A percentile compares a stretch with the other conserved stretches of the same genome.
Evolutionary conservation across 768 basidiomycete genomes (phyloP).

Genomic region (Suillus occidentalis): DNA sequence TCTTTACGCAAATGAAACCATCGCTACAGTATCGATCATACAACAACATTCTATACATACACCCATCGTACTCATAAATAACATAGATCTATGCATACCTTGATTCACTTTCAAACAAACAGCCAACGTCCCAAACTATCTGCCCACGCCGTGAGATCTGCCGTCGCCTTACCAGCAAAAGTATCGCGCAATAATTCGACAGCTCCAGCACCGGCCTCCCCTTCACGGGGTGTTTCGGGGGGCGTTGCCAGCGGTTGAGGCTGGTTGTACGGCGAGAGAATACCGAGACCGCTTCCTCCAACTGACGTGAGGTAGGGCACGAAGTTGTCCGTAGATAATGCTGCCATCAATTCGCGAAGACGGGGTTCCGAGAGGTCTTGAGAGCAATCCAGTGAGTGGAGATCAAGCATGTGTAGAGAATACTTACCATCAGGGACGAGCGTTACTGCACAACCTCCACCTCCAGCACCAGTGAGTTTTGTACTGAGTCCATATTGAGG

Average conservation of each 20-base stretch:
- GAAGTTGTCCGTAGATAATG: slow-evolving; percentile 56
- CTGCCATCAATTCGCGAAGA: slow-evolving; percentile 57
- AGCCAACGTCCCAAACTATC: slow-evolving; percentile 38
- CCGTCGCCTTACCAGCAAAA: slow-evolving; percentile 28
- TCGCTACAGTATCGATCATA: neutral
- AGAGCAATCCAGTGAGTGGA: neutral
- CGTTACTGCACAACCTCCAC: slow-evolving; percentile 97
- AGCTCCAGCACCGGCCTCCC: neutral
- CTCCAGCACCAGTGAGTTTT: slow-evolving; percentile 97
- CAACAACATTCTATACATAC: neutral
- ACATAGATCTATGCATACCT: neutral
- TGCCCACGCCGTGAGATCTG: slow-evolving; percentile 37
- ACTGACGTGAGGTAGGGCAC: slow-evolving; percentile 89
- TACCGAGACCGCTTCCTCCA: slow-evolving; percentile 90
- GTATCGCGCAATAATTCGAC: slow-evolving; percentile 14
- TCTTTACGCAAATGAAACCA: neutral
- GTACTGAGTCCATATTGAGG: slow-evolving; percentile 73
- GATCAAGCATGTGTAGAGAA: neutral
- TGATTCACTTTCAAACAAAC: slow-evolving; percentile 31
- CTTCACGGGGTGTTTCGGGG: slow-evolving; percentile 22
- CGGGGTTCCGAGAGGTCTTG: slow-evolving; percentile 70
- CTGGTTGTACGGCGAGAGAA: slow-evolving; percentile 63
- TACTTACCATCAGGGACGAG: slow-evolving; percentile 87
- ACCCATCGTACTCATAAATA: neutral
- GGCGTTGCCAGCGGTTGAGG: slow-evolving; percentile 34